A percentile compares a stretch with the other conserved stretches of the same genome.
phyloP scores from a whole-genome alignment of 1,139 yeast genomes.

The Lodderomyces parapsilosis region DNA sequence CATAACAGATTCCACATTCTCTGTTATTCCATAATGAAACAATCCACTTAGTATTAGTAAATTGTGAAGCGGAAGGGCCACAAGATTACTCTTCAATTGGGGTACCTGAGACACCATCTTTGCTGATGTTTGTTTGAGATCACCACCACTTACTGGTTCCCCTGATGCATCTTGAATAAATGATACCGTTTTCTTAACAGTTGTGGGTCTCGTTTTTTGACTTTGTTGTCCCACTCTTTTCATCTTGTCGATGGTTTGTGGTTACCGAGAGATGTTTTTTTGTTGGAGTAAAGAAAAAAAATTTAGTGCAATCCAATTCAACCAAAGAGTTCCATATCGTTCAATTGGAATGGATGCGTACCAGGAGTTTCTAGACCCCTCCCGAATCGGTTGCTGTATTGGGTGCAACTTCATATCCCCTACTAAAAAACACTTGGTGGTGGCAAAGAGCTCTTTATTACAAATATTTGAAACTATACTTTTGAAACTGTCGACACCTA shows the following conservation, averaged over 20 bases:
- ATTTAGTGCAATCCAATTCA: neutral
- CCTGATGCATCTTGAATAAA: constrained; percentile 6
- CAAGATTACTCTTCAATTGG: constrained; percentile 23
- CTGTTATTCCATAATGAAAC: constrained; percentile 37
- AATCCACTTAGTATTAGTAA: constrained; percentile 37
- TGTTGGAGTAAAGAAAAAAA: constrained; percentile 3
- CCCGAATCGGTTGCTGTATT: constrained; percentile 64
- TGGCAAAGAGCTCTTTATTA: constrained; percentile 70
- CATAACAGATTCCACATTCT: constrained; percentile 26
- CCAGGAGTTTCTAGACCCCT: constrained; percentile 76
- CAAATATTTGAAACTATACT: constrained; percentile 59
- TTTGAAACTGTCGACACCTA: constrained; percentile 18
- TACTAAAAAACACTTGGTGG: constrained; percentile 52
- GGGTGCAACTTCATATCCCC: constrained; percentile 62
- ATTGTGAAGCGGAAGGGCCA: constrained; percentile 51
- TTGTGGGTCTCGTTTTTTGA: constrained; percentile 2
- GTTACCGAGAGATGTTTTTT: neutral
- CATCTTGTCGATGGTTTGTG: neutral
- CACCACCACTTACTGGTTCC: neutral
- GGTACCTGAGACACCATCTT: constrained; percentile 13
- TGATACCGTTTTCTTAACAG: constrained; percentile 11
- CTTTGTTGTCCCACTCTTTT: neutral
- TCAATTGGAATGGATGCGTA: constrained; percentile 71
- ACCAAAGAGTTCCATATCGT: neutral
- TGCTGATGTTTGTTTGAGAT: neutral